phyloP scores from a whole-genome alignment of 495 filamentous ascomycete genomes.

The Neurospora sp. region DNA sequence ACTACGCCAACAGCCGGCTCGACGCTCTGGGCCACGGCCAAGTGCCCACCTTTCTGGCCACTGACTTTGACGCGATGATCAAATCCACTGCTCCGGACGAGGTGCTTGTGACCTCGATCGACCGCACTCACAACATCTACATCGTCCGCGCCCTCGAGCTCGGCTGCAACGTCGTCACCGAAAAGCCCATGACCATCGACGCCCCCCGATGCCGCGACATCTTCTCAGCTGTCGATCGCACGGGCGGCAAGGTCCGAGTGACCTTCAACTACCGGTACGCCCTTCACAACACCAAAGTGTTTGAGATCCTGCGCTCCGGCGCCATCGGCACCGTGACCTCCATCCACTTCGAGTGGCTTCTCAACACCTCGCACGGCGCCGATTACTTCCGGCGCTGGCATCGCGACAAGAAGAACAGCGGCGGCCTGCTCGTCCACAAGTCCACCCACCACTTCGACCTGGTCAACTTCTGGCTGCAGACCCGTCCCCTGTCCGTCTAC shows the following conservation, averaged over 20 bases:
- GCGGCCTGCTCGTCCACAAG: slow-evolving; percentile 43
- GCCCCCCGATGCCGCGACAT: too few species aligned
- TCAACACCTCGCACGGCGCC: slow-evolving; percentile 49
- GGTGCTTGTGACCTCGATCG: too few species aligned
- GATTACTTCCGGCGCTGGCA: slow-evolving; percentile 56
- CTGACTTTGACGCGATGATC: slow-evolving; percentile 46
- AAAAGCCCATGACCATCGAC: too few species aligned
- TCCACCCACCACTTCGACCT: slow-evolving; percentile 43
- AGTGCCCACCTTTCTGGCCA: slow-evolving; percentile 40
- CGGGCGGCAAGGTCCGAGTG: too few species aligned
- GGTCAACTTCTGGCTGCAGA: slow-evolving; percentile 41
- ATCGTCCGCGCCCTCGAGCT: too few species aligned
- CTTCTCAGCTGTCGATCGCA: too few species aligned
- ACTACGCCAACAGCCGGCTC: slow-evolving; percentile 31
- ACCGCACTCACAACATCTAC: too few species aligned
- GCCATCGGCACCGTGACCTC: slow-evolving; percentile 43
- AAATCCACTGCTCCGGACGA: slow-evolving; percentile 37
- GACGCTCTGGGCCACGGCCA: slow-evolving; percentile 20
- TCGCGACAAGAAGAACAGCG: slow-evolving; percentile 46
- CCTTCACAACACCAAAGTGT: too few species aligned
- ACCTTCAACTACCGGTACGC: too few species aligned
- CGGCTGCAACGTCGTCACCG: too few species aligned
- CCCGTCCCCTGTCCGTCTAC: slow-evolving; percentile 33
- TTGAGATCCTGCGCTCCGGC: slow-evolving; percentile 13
- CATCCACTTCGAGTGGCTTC: slow-evolving; percentile 51